Evolutionary conservation across 306 rosid species (phyloP).

Genomic region (Fagus sylvatica): DNA sequence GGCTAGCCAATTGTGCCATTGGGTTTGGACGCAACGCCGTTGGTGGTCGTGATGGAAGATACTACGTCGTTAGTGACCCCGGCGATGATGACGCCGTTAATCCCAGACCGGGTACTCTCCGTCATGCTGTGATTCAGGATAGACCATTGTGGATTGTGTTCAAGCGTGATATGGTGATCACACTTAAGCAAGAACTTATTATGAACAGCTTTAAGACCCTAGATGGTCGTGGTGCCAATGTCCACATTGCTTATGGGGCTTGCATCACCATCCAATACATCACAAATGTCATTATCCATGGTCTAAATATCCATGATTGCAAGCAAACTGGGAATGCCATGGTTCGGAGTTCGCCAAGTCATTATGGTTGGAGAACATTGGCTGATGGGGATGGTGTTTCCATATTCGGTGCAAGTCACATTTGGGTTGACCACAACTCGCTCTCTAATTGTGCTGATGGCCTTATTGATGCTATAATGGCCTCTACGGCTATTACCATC

Average conservation of each 20-base stretch:
- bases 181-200: constrained; percentile 78
- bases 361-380: constrained; percentile 91
- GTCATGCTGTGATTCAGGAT: constrained; percentile 90
- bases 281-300: constrained; percentile 88
- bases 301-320: constrained; percentile 82
- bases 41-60: constrained; percentile 85
- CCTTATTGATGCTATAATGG: constrained; percentile 88
- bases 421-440: constrained; percentile 93
- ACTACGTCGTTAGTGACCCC: constrained; percentile 66
- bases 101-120: constrained; percentile 87
- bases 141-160: constrained; percentile 90
- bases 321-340: constrained; percentile 89
- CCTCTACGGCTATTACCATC: constrained; percentile 86
- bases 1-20: constrained; percentile 71
- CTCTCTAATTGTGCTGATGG: constrained; percentile 88
- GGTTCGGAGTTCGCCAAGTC: constrained; percentile 93
- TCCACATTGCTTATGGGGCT: constrained; percentile 87
- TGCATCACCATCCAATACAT: constrained; percentile 86
- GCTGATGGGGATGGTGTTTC: constrained; percentile 94
- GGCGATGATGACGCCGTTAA: constrained; percentile 67
- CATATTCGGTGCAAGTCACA: constrained; percentile 77
- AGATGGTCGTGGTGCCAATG: constrained; percentile 82
- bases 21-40: constrained; percentile 92
- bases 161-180: constrained; percentile 95
- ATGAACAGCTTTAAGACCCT: constrained; percentile 99